Evolutionary conservation across 352 stramenopile genomes (phyloP), one percentile per base, ranked within the genome.

Genomic region (Chrysophaeum taylorii): DNA sequence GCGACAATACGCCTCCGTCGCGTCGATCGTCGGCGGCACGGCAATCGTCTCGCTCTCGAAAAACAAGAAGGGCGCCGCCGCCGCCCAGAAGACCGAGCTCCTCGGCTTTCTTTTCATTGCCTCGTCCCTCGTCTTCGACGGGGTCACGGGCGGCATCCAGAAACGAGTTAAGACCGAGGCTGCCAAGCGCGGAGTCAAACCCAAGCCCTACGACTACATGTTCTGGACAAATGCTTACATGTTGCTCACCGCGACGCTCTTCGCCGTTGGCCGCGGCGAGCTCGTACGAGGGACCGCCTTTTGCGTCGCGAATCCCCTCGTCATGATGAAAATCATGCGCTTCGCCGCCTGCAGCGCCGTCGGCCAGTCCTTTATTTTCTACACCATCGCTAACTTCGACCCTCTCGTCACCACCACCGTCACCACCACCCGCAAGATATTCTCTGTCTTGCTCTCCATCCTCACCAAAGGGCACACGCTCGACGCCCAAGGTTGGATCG

Each of bases 391-490:
- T 70, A 85, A 94, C 76, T 98, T 98, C 81, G 95, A 95, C 78
- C 92, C 95, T 45, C 87, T 99, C 42, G 94, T 96, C 66, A 96
- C 92, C 78, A 98, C 94, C 39, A 99, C 95, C 39, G 97, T 99
- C 73, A 99, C 96, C 37, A 99, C 96, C 0, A 99, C 95, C 69
- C 86, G 96, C 78, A 99, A 99, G 83, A 98, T 99, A 79, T 98
- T 99, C 76, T 98, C 91, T 14, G 97, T 99, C 48, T 80, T 99
- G 31, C 90, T 98, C 74, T 98, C 90, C 27, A 93, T 98, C 21
- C 76, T 98, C 25, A 90, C 93, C 78, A 97, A 96, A 77, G 93
- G 92, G 29, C 92, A 98, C 84, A 71, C 87, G 38, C 87, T 98
- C 54, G 90, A 81, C 71, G 69, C 76, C 68, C 87, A 92, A 57